phyloP scores from a whole-genome alignment of 768 basidiomycete species.

The Amyloporia xantha region DNA sequence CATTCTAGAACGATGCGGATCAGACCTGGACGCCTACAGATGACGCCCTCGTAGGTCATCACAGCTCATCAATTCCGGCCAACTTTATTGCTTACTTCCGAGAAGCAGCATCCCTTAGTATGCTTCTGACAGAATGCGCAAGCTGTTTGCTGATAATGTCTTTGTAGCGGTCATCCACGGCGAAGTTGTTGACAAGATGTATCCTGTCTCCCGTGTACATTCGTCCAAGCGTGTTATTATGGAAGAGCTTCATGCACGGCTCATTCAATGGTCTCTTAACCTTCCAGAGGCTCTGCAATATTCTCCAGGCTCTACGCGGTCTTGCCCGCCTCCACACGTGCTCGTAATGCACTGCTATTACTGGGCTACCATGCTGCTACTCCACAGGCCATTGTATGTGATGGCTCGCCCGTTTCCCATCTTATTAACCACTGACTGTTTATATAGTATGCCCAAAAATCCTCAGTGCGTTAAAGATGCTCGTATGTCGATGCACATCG shows the following conservation, averaged over 20 bases:
- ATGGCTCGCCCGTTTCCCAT: background rate
- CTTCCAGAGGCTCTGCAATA: conserved; percentile 55
- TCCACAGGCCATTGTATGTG: conserved; percentile 76
- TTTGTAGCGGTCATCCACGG: conserved; percentile 56
- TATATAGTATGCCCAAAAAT: conserved; percentile 64
- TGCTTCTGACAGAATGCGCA: conserved; percentile 14
- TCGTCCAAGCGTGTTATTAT: conserved; percentile 42
- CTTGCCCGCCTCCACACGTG: conserved; percentile 56
- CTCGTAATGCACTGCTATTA: conserved; percentile 68
- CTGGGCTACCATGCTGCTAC: conserved; percentile 66
- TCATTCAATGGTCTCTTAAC: conserved; percentile 71
- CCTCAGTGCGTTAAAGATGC: conserved; percentile 51
- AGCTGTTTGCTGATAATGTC: too few species aligned
- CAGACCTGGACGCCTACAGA: conserved; percentile 41
- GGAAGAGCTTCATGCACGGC: conserved; percentile 45
- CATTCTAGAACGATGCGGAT: conserved; percentile 48
- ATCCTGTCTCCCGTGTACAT: conserved; percentile 52
- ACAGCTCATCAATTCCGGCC: conserved; percentile 36
- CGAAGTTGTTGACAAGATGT: conserved; percentile 59
- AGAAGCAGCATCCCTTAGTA: conserved; percentile 52
- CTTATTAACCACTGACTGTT: background rate
- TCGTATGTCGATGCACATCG: too few species aligned
- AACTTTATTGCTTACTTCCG: conserved; percentile 46
- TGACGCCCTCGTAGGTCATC: conserved; percentile 31
- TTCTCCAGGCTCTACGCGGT: conserved; percentile 46